These are phyloP conservation scores for Boletus pseudo-olivaceus DNA, from an alignment of 768 basidiomycete genomes.

Conservation along the genomic window DNA sequence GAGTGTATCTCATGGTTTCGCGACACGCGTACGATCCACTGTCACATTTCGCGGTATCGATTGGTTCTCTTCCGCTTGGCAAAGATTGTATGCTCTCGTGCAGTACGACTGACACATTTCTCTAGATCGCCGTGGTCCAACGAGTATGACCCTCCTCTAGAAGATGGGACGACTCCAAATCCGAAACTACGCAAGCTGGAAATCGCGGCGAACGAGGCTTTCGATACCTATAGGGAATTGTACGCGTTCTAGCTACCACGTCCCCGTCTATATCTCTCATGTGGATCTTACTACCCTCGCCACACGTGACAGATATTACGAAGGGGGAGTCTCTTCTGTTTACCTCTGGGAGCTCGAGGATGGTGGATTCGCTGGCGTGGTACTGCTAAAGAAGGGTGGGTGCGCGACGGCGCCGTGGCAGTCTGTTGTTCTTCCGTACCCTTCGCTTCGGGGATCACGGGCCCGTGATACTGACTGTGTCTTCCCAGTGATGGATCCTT, in stretches of 20 bases:
- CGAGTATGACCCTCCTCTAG: slow-evolving; percentile 85
- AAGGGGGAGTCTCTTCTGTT: slow-evolving; percentile 95
- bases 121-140: slow-evolving; percentile 97
- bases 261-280: background rate
- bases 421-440: background rate
- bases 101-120: slow-evolving; percentile 12
- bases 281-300: background rate
- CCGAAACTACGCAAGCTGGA: slow-evolving; percentile 87
- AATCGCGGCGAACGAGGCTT: slow-evolving; percentile 91
- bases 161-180: slow-evolving; percentile 86
- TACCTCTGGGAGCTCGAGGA: slow-evolving; percentile 99
- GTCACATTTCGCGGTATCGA: background rate
- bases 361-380: slow-evolving; percentile 94
- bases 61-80: background rate
- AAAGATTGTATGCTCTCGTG: background rate
- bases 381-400: slow-evolving; percentile 90
- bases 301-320: slow-evolving; percentile 70
- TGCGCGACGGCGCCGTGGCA: slow-evolving; percentile 1
- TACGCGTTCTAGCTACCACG: slow-evolving; percentile 32
- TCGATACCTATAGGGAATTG: slow-evolving; percentile 97
- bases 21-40: background rate
- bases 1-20: background rate
- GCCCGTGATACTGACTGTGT: background rate
- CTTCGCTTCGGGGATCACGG: slow-evolving; percentile 1
- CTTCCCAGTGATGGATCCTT: slow-evolving; percentile 58